phyloP scores from a whole-genome alignment of 306 rosid species.

The Medicago arabica region DNA sequence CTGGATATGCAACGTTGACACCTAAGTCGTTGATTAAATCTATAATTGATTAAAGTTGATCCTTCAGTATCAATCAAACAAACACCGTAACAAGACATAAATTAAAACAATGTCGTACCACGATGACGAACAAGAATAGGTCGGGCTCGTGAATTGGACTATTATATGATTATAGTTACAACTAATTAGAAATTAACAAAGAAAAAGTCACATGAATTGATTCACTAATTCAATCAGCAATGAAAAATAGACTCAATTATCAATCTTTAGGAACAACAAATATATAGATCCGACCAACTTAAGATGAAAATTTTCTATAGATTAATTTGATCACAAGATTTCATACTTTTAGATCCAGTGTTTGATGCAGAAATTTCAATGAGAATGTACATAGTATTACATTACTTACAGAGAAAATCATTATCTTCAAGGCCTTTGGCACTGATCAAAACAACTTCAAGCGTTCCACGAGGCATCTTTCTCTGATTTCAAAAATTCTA shows the following conservation, averaged over 20 bases:
- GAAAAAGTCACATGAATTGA: no score
- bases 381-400: neutral
- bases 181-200: no score
- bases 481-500: conserved; percentile 18
- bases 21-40: no score
- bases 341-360: neutral
- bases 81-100: no score
- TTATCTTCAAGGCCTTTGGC: conserved; percentile 50
- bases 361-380: conserved; percentile 15
- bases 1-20: no score
- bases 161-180: no score
- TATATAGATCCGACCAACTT: neutral
- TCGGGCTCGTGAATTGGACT: no score
- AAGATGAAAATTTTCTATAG: conserved; percentile 5
- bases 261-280: conserved; percentile 14
- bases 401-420: conserved; percentile 52
- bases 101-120: no score
- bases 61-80: no score
- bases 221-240: no score
- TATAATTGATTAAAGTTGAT: no score
- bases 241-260: conserved; percentile 22
- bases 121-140: no score
- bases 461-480: conserved; percentile 58
- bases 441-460: conserved; percentile 58
- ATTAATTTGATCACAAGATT: neutral